Conservation (phyloP, 805 yeast genomes). For the Candida boidinii region DNA sequence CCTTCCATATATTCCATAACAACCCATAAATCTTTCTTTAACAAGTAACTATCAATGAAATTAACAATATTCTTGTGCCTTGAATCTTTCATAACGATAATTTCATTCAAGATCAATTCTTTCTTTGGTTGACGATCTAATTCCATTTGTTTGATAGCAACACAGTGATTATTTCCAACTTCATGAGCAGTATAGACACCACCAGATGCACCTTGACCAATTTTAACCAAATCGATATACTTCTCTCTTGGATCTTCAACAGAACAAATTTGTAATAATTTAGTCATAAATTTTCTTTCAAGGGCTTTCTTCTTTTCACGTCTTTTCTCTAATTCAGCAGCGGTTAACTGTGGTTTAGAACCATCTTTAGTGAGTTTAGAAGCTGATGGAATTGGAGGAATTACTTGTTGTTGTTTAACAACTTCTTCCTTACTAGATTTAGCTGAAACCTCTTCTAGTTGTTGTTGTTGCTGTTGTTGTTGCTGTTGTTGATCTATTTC, state of each 20-base stretch:
- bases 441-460: not conserved
- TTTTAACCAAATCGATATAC: slow-evolving; percentile 65
- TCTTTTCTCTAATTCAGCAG: slow-evolving; percentile 55
- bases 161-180: slow-evolving; percentile 43
- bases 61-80: slow-evolving; percentile 90
- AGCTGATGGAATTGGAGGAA: slow-evolving; percentile 25
- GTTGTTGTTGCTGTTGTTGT: slow-evolving; percentile 1
- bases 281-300: slow-evolving; percentile 57
- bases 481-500: slow-evolving; percentile 6
- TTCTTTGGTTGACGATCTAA: slow-evolving; percentile 92
- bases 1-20: slow-evolving; percentile 99
- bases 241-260: slow-evolving; percentile 73
- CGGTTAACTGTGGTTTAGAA: slow-evolving; percentile 33
- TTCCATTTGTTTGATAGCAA: slow-evolving; percentile 96
- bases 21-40: slow-evolving; percentile 86
- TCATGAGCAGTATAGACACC: slow-evolving; percentile 89
- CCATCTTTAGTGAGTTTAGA: slow-evolving; percentile 11
- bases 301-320: slow-evolving; percentile 65
- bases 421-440: slow-evolving; percentile 1
- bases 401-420: slow-evolving; percentile 6
- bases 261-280: slow-evolving; percentile 68
- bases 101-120: slow-evolving; percentile 90
- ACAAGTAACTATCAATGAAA: slow-evolving; percentile 75
- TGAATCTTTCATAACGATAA: slow-evolving; percentile 89
- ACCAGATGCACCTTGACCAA: slow-evolving; percentile 98